Evolutionary conservation across 2,329 filamentous ascomycete species (phyloP).

Genomic region (Gremmenia infestans): DNA sequence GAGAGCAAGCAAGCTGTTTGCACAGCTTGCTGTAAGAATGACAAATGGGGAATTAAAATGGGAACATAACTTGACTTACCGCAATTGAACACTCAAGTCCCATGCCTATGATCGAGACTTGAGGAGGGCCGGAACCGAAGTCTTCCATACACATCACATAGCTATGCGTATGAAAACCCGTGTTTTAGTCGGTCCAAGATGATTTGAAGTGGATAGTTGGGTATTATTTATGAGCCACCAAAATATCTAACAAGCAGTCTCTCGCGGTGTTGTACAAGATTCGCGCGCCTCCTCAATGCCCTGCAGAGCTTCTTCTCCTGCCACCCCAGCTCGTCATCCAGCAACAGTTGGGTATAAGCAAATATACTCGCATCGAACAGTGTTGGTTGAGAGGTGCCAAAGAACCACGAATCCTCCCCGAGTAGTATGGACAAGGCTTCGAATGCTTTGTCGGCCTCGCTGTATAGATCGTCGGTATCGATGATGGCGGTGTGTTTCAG

Average conservation of each 20-base stretch:
- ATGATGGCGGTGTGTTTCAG: slow-evolving; percentile 56
- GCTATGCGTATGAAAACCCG: neutral
- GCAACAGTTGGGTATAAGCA: slow-evolving; percentile 77
- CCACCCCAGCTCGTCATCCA: slow-evolving; percentile 58
- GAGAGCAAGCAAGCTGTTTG: neutral
- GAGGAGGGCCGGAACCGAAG: neutral
- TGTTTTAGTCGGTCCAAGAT: neutral
- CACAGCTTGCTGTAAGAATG: neutral
- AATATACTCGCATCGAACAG: slow-evolving; percentile 88
- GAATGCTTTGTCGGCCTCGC: slow-evolving; percentile 58
- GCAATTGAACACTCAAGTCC: neutral
- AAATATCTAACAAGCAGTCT: slow-evolving; percentile 43
- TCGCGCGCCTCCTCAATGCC: slow-evolving; percentile 51
- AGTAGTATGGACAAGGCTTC: slow-evolving; percentile 55
- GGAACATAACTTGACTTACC: neutral
- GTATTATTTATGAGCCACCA: slow-evolving; percentile 18
- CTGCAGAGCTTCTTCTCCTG: slow-evolving; percentile 54
- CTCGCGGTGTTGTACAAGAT: slow-evolving; percentile 61
- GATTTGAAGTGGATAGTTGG: neutral
- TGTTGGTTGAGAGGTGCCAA: slow-evolving; percentile 49
- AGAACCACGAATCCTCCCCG: slow-evolving; percentile 56
- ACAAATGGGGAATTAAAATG: neutral
- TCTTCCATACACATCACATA: neutral
- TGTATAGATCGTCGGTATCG: slow-evolving; percentile 51
- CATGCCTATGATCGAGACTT: neutral